Base-by-base conservation (phyloP, 306 rosid species). In the Senna siamea region DNA sequence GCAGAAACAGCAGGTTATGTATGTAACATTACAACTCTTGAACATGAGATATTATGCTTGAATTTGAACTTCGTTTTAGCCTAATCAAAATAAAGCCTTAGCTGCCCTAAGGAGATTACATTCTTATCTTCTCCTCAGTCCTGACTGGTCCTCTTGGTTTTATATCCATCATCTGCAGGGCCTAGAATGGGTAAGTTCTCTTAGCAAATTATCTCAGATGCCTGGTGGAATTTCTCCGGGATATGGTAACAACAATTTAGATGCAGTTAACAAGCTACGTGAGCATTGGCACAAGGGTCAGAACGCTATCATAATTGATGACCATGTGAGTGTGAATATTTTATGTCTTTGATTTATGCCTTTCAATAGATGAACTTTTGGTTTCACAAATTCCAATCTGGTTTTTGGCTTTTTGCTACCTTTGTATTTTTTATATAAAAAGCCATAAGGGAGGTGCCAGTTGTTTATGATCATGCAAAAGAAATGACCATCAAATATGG, bases 271-370 rank as follows among this genome's bases (percentile, higher is more conserved):
- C 79, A 90, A 81, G 82, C 80, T 88, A 37, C 77, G 79, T 4
- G 76, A 88, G 54, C 76, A 74, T 69, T 84, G 88, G 91, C 81
- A 65, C 44, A 78, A 62, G 69, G 70, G 79, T 60, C 82, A 48
- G 80, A 86, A 83, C 79, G 89, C 93, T 68, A 78, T 86, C 74
- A 80, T 87, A 41, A 69, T 88, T 54, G 89, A 88, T 79, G 86
- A 84, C 67, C 86, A 86, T 76, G 92, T 88, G 48, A 79, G 84
- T 40, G 57, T 68, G 47, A 48, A 35, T 52, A 68, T 19, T 47
- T 37, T 22, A 37, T 84, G 30, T 37, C 7, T 61, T 50, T 22
- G 20, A 28, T 17, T 69, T 48, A 5, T 18, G 40, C 41, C 62
- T 62, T 72, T 71, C 47, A 48, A 61, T 34, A n/a, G 19, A 53